Evolutionary conservation across 1,139 yeast genomes (phyloP).

Genomic region (Saccharomyces hybrid): DNA sequence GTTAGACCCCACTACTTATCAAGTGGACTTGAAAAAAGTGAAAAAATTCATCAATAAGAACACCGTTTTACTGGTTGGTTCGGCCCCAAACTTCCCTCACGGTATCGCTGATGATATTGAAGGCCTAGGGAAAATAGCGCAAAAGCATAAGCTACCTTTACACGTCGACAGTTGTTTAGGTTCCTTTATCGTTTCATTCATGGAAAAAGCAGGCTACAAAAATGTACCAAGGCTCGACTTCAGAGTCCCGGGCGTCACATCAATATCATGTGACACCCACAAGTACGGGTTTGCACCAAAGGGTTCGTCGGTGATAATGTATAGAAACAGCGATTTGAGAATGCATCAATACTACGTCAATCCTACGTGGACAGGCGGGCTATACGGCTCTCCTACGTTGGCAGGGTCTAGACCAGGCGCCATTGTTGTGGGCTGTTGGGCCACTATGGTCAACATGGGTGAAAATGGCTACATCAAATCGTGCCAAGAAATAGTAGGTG

Average conservation of each 20-base stretch:
- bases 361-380: conserved; percentile 88
- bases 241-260: conserved; percentile 85
- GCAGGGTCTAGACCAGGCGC: conserved; percentile 99
- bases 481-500: conserved; percentile 58
- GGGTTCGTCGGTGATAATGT: conserved; percentile 91
- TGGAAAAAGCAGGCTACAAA: conserved; percentile 57
- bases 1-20: conserved; percentile 56
- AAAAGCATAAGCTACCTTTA: conserved; percentile 59
- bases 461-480: conserved; percentile 65
- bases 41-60: conserved; percentile 60
- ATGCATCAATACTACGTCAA: conserved; percentile 77
- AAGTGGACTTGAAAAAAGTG: conserved; percentile 62
- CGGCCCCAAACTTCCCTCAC: conserved; percentile 96
- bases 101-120: conserved; percentile 90
- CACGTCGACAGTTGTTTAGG: conserved; percentile 97
- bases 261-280: conserved; percentile 95
- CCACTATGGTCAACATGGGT: conserved; percentile 76
- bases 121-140: conserved; percentile 60
- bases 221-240: conserved; percentile 75
- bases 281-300: conserved; percentile 98
- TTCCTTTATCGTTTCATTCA: conserved; percentile 78
- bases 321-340: conserved; percentile 58
- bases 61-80: conserved; percentile 79
- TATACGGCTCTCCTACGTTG: conserved; percentile 91
- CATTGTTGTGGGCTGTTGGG: conserved; percentile 97